Percentiles rank a stretch among this genome's conserved stretches.
Conservation (phyloP, 345 rosid genomes). For the Dipteronia sinensis region DNA sequence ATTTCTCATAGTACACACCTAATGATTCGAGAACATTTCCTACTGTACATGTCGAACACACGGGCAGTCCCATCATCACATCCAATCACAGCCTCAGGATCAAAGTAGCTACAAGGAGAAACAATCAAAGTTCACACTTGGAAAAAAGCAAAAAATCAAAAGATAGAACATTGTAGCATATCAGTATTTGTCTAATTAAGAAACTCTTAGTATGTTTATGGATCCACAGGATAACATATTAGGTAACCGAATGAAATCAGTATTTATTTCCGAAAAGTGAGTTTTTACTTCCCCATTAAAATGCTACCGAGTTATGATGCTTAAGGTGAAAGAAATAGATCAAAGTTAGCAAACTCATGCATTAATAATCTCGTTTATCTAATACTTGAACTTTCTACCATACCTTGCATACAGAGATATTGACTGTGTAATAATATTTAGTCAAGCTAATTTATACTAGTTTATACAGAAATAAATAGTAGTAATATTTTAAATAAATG, state of each 20-base stretch:
- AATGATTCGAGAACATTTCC: constrained; percentile 73
- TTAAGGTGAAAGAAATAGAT: not conserved
- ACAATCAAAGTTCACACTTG: constrained; percentile 8
- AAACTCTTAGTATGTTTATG: not conserved
- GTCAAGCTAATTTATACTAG: not conserved
- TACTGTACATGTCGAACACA: constrained; percentile 91
- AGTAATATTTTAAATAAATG: not conserved
- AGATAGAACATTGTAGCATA: not conserved
- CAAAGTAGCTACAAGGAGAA: constrained; percentile 57
- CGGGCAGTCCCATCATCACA: constrained; percentile 92
- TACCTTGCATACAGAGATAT: not conserved
- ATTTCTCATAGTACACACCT: constrained; percentile 41
- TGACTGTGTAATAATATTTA: not conserved
- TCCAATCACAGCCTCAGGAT: constrained; percentile 93
- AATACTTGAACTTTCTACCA: not conserved
- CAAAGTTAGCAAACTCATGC: no score
- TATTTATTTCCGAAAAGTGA: no score
- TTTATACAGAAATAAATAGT: not conserved
- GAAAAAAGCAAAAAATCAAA: not conserved
- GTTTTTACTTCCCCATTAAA: not conserved
- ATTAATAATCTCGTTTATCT: not conserved
- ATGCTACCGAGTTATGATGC: not conserved
- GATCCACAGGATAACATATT: not conserved
- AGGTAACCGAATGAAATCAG: not conserved
- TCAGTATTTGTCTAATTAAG: not conserved